These are phyloP conservation scores for Amorphotheca resinae DNA, from an alignment of 495 filamentous ascomycete genomes.

Conservation along the genomic window DNA sequence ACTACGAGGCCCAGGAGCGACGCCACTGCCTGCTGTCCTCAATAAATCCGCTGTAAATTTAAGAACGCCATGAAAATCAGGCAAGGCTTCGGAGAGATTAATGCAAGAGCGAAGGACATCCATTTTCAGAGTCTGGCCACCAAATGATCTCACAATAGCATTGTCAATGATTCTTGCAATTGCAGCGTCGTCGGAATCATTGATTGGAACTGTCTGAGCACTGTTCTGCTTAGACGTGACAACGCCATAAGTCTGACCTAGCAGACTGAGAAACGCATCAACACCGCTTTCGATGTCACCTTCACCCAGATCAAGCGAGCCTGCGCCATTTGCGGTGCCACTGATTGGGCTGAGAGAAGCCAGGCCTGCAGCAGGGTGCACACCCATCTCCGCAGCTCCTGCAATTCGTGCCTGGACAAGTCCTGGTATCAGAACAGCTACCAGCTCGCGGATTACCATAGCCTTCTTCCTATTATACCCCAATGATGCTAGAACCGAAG, in stretches of 20 bases:
- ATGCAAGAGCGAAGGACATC: conserved; percentile 76
- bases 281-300: conserved; percentile 68
- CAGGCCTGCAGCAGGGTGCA: conserved; percentile 83
- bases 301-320: conserved; percentile 58
- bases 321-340: conserved; percentile 36
- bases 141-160: conserved; percentile 44
- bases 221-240: conserved; percentile 24
- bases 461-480: conserved; percentile 78
- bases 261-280: conserved; percentile 33
- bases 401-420: conserved; percentile 86
- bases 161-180: conserved; percentile 39
- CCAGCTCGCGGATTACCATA: conserved; percentile 69
- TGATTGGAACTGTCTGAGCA: conserved; percentile 10
- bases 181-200: conserved; percentile 35
- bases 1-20: conserved; percentile 52
- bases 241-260: conserved; percentile 38
- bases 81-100: conserved; percentile 83
- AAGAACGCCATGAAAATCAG: conserved; percentile 80
- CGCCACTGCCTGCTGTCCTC: conserved; percentile 65
- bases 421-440: conserved; percentile 69
- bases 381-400: conserved; percentile 85
- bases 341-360: conserved; percentile 43
- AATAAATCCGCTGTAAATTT: conserved; percentile 75
- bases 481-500: conserved; percentile 63
- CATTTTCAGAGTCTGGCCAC: conserved; percentile 60